These are phyloP conservation scores for Arabis hirsuta DNA, from an alignment of 345 rosid species.

Conservation along the genomic window DNA sequence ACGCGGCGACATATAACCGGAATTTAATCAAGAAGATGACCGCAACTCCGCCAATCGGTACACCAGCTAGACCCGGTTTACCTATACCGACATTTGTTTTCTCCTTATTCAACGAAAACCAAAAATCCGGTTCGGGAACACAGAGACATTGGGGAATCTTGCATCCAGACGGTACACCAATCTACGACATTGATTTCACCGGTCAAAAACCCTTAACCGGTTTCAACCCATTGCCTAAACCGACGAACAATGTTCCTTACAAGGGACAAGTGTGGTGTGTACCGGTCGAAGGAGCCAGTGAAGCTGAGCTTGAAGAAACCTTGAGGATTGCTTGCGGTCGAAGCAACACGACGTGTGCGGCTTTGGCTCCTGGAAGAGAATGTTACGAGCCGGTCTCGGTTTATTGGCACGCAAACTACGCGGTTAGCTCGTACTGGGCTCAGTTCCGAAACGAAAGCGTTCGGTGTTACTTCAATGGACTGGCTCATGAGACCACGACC, in stretches of 20 bases:
- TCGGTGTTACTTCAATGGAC: constrained; percentile 71
- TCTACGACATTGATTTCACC: constrained; percentile 63
- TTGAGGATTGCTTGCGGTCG: constrained; percentile 52
- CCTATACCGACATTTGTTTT: constrained; percentile 66
- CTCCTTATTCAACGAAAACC: constrained; percentile 67
- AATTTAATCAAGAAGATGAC: constrained; percentile 61
- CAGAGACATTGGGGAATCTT: constrained; percentile 82
- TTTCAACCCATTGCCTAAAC: constrained; percentile 51
- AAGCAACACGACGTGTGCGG: constrained; percentile 60
- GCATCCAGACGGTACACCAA: constrained; percentile 49
- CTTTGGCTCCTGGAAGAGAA: constrained; percentile 60
- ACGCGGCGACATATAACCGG: constrained; percentile 81
- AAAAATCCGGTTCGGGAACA: constrained; percentile 69
- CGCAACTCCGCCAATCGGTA: constrained; percentile 56
- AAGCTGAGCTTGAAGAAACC: constrained; percentile 45
- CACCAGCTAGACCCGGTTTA: constrained; percentile 72
- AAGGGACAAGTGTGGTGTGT: constrained; percentile 76
- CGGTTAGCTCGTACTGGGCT: constrained; percentile 79
- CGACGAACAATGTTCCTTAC: constrained; percentile 59
- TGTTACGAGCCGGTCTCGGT: constrained; percentile 67
- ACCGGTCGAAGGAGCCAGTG: constrained; percentile 50
- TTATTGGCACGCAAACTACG: constrained; percentile 69
- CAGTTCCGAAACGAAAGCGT: constrained; percentile 55
- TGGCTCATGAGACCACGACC: constrained; percentile 60
- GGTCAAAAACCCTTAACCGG: constrained; percentile 50